These are phyloP conservation scores for Cardamine occulta DNA, from an alignment of 345 rosid species.

Conservation along the genomic window DNA sequence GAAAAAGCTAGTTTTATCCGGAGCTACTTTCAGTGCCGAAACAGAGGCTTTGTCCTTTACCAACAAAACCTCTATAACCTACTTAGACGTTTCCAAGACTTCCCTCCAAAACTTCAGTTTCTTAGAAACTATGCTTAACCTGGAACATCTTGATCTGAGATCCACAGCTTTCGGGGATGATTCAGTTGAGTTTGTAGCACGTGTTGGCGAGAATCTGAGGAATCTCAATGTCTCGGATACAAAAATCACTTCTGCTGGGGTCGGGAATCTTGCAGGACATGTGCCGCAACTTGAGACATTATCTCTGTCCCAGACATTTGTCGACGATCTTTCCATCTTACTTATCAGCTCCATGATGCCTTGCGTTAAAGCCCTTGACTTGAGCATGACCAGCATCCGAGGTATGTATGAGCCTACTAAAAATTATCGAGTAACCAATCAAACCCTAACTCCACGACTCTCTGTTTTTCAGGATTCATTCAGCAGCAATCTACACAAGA, in stretches of 20 bases:
- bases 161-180: slow-evolving; percentile 68
- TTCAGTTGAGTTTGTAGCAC: slow-evolving; percentile 56
- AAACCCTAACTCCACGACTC: background rate
- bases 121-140: slow-evolving; percentile 55
- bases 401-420: slow-evolving; percentile 49
- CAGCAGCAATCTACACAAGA: slow-evolving; percentile 45
- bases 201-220: slow-evolving; percentile 65
- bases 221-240: slow-evolving; percentile 69
- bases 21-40: slow-evolving; percentile 67
- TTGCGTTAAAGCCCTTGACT: slow-evolving; percentile 62
- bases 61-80: slow-evolving; percentile 55
- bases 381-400: slow-evolving; percentile 70
- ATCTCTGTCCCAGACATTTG: slow-evolving; percentile 57
- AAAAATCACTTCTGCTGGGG: slow-evolving; percentile 67
- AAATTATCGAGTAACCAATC: slow-evolving; percentile 1
- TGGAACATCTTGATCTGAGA: slow-evolving; percentile 80
- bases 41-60: slow-evolving; percentile 54
- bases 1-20: slow-evolving; percentile 60
- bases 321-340: slow-evolving; percentile 66
- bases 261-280: slow-evolving; percentile 61
- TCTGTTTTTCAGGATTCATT: slow-evolving; percentile 59
- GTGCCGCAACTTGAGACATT: slow-evolving; percentile 71
- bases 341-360: slow-evolving; percentile 62
- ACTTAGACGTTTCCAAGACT: slow-evolving; percentile 70
- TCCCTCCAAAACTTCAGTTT: slow-evolving; percentile 59